Conservation (phyloP, 768 basidiomycete species). For the Leccinum uliginosum region DNA sequence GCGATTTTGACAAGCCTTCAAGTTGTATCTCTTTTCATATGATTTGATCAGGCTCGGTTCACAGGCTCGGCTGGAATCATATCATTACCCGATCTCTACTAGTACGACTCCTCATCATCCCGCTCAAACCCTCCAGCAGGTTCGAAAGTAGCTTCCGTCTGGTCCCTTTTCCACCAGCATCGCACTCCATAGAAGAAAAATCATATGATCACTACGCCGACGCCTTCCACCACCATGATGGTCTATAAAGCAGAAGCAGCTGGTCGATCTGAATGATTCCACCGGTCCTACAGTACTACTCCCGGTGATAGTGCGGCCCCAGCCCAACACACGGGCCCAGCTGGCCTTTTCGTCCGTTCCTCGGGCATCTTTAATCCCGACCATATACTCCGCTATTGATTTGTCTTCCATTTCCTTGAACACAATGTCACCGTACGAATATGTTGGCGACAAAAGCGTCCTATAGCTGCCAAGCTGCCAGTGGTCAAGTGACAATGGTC, state of each 20-base stretch:
- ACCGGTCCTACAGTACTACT: constrained; percentile 70
- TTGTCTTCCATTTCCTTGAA: constrained; percentile 55
- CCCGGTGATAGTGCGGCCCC: constrained; percentile 74
- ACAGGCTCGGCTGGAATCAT: not conserved
- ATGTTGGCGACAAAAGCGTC: constrained; percentile 66
- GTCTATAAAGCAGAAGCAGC: constrained; percentile 79
- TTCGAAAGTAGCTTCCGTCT: constrained; percentile 85
- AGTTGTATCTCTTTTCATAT: constrained; percentile 22
- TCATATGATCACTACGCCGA: constrained; percentile 60
- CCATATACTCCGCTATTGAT: constrained; percentile 44
- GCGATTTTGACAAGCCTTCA: constrained; percentile 9
- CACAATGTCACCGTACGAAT: constrained; percentile 77
- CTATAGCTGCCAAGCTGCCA: constrained; percentile 68
- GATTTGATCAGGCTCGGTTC: constrained; percentile 18
- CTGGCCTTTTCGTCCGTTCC: constrained; percentile 59
- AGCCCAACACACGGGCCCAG: constrained; percentile 61
- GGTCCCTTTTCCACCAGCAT: constrained; percentile 66
- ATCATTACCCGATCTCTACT: too few relatives aligned
- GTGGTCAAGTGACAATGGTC: constrained; percentile 68
- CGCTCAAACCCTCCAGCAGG: constrained; percentile 62
- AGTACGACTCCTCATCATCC: too few relatives aligned
- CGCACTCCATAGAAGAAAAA: constrained; percentile 71
- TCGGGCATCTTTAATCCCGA: constrained; percentile 71
- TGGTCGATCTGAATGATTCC: constrained; percentile 88
- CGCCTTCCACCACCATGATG: constrained; percentile 73